Evolutionary conservation across 192 early-diverging fungal species (phyloP).

Genomic region (Endogone sp.): DNA sequence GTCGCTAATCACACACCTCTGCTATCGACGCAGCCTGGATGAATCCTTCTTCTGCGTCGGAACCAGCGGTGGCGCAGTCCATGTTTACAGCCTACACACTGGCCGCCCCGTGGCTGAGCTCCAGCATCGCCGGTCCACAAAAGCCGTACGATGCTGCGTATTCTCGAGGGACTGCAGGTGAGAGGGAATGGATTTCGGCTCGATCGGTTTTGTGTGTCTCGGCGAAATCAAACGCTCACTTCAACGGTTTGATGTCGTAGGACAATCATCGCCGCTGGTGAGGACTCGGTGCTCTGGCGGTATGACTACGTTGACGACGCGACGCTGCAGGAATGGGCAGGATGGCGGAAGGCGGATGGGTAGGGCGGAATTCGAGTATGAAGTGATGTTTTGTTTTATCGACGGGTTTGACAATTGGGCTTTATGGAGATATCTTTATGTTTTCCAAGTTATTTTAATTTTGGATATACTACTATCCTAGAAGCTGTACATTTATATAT

Average conservation of each 20-base stretch:
- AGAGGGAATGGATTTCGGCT: slow-evolving; percentile 1
- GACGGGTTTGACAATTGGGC: too few species aligned
- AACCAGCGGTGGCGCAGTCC: slow-evolving; percentile 65
- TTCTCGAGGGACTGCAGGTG: slow-evolving; percentile 77
- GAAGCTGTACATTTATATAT: too few species aligned
- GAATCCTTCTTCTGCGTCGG: slow-evolving; percentile 72
- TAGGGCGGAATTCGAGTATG: background rate
- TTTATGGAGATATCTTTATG: too few species aligned
- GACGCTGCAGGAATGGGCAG: slow-evolving; percentile 68
- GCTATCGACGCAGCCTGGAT: slow-evolving; percentile 68
- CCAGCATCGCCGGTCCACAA: slow-evolving; percentile 71
- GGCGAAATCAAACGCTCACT: too few species aligned
- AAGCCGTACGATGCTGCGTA: slow-evolving; percentile 72
- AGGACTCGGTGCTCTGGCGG: slow-evolving; percentile 79
- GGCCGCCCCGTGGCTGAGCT: slow-evolving; percentile 63
- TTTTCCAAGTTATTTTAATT: too few species aligned
- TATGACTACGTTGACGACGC: slow-evolving; percentile 78
- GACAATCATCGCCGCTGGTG: slow-evolving; percentile 67
- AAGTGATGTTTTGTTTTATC: too few species aligned
- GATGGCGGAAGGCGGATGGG: slow-evolving; percentile 28
- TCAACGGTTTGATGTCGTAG: slow-evolving; percentile 19
- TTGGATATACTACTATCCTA: too few species aligned
- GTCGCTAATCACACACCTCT: too few species aligned
- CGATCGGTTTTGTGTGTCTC: too few species aligned
- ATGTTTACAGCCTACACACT: slow-evolving; percentile 65